A percentile compares a stretch with the other conserved stretches of the same genome.
Evolutionary conservation across 495 filamentous ascomycete species (phyloP).

Genomic region (Saxispiralis lemnorum): DNA sequence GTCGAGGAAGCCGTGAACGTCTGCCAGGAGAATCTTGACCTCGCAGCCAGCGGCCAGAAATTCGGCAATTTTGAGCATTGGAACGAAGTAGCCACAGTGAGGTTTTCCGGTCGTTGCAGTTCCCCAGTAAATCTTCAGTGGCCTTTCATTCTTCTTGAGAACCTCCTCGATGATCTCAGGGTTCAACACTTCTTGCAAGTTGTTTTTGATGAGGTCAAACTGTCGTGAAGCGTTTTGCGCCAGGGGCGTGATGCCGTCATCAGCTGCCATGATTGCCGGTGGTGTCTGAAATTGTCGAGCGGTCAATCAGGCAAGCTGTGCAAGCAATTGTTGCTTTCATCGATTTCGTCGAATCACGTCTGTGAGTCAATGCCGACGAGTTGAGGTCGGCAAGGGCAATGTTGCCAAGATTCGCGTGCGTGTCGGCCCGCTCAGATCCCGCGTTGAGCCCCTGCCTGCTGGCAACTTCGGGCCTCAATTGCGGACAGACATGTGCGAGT

Average conservation of each 20-base stretch:
- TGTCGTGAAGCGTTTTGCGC: slow-evolving; percentile 22
- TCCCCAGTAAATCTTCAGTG: slow-evolving; percentile 73
- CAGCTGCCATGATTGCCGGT: slow-evolving; percentile 1
- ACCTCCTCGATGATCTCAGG: slow-evolving; percentile 66
- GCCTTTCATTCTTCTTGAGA: slow-evolving; percentile 49
- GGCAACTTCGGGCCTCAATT: too few species aligned
- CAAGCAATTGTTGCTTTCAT: too few species aligned
- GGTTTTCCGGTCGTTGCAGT: slow-evolving; percentile 69
- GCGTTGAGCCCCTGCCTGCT: too few species aligned
- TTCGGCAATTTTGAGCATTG: slow-evolving; percentile 75
- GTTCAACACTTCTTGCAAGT: slow-evolving; percentile 71
- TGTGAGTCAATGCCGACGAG: too few species aligned
- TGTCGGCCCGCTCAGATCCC: too few species aligned
- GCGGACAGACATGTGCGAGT: too few species aligned
- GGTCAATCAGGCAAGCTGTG: too few species aligned
- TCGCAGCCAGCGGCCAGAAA: slow-evolving; percentile 67
- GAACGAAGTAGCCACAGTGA: slow-evolving; percentile 71
- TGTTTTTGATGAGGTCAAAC: slow-evolving; percentile 58
- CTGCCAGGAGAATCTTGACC: slow-evolving; percentile 27
- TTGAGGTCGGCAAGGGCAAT: too few species aligned
- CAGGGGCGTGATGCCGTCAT: slow-evolving; percentile 2
- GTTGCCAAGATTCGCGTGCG: too few species aligned
- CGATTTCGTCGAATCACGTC: too few species aligned
- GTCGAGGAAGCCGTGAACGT: slow-evolving; percentile 60
- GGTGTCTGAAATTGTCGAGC: too few species aligned